Conservation (phyloP, 1,139 yeast species). For the Geotrichum macrosporum region DNA sequence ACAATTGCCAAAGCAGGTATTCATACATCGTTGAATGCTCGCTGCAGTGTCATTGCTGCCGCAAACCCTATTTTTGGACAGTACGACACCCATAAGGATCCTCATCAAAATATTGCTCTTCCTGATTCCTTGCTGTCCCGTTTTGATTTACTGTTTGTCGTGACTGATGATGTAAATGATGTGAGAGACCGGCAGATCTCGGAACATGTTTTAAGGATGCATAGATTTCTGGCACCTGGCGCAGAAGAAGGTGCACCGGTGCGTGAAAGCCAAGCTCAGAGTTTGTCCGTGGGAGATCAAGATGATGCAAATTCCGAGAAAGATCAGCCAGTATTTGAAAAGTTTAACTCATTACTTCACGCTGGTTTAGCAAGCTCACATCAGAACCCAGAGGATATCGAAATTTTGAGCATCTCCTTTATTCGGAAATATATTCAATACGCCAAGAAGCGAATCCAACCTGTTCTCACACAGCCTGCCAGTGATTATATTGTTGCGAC, state of each 20-base stretch:
- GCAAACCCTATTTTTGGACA: conserved; percentile 98
- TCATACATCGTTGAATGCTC: conserved; percentile 91
- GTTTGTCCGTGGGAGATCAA: conserved; percentile 73
- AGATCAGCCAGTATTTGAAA: conserved; percentile 66
- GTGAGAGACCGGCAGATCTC: conserved; percentile 80
- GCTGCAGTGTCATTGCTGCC: conserved; percentile 97
- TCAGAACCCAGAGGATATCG: conserved; percentile 44
- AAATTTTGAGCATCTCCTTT: conserved; percentile 75
- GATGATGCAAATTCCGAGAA: conserved; percentile 45
- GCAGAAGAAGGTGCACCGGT: conserved; percentile 92
- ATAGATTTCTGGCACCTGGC: conserved; percentile 84
- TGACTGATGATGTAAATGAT: conserved; percentile 90
- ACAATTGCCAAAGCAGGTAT: conserved; percentile 98
- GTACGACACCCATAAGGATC: conserved; percentile 93
- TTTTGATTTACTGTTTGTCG: conserved; percentile 91
- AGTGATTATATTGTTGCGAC: conserved; percentile 75
- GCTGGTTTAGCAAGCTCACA: conserved; percentile 58
- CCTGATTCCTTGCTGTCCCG: conserved; percentile 97
- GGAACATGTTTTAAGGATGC: conserved; percentile 94
- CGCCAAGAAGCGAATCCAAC: conserved; percentile 84
- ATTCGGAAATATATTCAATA: conserved; percentile 89
- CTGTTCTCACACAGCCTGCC: conserved; percentile 74
- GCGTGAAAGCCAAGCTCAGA: conserved; percentile 64
- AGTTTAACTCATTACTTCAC: conserved; percentile 76
- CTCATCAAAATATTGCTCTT: conserved; percentile 91